Evolutionary conservation across 495 filamentous ascomycete genomes (phyloP), one percentile per base, ranked within the genome.

Genomic region (Neurospora sp.): DNA sequence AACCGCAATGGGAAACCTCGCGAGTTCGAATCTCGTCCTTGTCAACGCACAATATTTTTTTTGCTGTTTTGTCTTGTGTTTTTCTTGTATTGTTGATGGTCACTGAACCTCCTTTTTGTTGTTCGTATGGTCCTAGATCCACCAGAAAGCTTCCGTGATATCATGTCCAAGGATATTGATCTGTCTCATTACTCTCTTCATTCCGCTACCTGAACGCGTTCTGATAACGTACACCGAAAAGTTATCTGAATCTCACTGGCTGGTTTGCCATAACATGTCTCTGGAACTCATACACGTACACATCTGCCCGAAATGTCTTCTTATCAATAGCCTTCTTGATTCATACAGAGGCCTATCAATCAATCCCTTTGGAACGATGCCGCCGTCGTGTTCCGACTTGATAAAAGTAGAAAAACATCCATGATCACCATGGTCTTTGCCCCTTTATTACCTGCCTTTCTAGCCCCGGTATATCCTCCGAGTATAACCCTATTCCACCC

Each of bases 21-120:
- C 53, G 75, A 72, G 75, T 76, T 76, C 75, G 75, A 76, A 76
- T 76, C 75, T 72, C 75, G 61, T 74, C 70, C 73, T 76, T 76
- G 75, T 76, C 75, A 76, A 44, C n/a, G 31, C 70, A 40, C 27
- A 40, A 35, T 71, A 59, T 70, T 9, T 41, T 35, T n/a, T 61
- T 42, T 27, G 22, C 14, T 37, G n/a, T 1, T 35, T 59, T 18
- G 4, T 37, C 35, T 37, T 37, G 35, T 35, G 35, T 37, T 37
- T 9, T 2, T 1, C 10, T 61, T n/a, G 31, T 20, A 0, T 16
- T 40, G 2, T 70, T 45, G 39, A 12, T 72, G 12, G 45, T n/a
- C 38, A 72, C 2, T 68, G 37, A n/a, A 38, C n/a, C n/a, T 41
- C 71, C 37, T 70, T 40, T 71, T 71, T 41, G 40, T 0, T 20